Conservation (phyloP, 2,329 filamentous ascomycete genomes). For the Ophiostoma ips region DNA sequence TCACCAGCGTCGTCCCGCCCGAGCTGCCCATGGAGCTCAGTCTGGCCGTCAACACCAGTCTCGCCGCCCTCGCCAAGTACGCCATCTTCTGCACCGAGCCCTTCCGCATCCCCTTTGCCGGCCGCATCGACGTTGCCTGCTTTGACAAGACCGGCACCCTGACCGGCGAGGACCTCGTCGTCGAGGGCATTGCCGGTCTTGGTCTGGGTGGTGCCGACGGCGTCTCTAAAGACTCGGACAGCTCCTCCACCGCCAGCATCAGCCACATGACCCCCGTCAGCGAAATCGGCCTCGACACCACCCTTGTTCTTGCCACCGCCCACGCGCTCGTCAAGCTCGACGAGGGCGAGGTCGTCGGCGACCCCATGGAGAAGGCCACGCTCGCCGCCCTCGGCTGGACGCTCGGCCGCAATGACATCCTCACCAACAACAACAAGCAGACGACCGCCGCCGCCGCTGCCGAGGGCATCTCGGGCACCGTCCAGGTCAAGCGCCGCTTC, state of each 20-base stretch:
- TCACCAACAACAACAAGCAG: constrained; percentile 71
- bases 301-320: constrained; percentile 83
- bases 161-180: constrained; percentile 90
- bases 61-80: constrained; percentile 85
- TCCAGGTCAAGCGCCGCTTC: constrained; percentile 93
- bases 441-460: constrained; percentile 31
- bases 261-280: constrained; percentile 60
- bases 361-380: constrained; percentile 98
- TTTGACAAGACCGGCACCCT: constrained; percentile 98
- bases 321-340: constrained; percentile 93
- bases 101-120: constrained; percentile 93
- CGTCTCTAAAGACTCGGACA: too few relatives aligned
- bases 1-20: constrained; percentile 96
- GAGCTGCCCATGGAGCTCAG: constrained; percentile 97
- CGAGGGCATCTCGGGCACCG: constrained; percentile 50
- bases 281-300: constrained; percentile 64
- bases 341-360: constrained; percentile 91
- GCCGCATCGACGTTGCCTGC: constrained; percentile 88
- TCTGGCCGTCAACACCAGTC: constrained; percentile 91
- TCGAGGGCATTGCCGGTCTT: constrained; percentile 89
- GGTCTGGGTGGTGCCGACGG: constrained; percentile 38
- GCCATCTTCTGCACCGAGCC: constrained; percentile 99
- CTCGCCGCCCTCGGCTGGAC: constrained; percentile 80
- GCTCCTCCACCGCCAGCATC: constrained; percentile 76
- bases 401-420: constrained; percentile 75